These are phyloP conservation scores for Cladophialophora psammophila DNA, from an alignment of 2,329 filamentous ascomycete species.

Conservation along the genomic window DNA sequence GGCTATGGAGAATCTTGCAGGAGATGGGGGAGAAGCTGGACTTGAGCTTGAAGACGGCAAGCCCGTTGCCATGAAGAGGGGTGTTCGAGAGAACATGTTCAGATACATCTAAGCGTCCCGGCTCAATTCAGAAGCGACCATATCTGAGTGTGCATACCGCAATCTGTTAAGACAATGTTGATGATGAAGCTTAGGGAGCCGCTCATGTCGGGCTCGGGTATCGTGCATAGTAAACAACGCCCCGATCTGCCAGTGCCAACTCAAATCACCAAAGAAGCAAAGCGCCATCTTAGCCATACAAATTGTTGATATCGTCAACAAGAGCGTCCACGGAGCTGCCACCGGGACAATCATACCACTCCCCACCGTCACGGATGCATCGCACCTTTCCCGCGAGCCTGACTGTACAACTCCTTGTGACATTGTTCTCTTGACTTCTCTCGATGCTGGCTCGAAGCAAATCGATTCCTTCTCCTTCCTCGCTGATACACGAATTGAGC, in stretches of 20 bases:
- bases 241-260: not conserved
- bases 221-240: slow-evolving; percentile 26
- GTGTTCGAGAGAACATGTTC: slow-evolving; percentile 81
- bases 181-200: not conserved
- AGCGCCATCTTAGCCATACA: slow-evolving; percentile 57
- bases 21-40: slow-evolving; percentile 74
- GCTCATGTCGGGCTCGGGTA: slow-evolving; percentile 24
- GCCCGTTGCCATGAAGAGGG: slow-evolving; percentile 74
- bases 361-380: slow-evolving; percentile 75
- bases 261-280: slow-evolving; percentile 19
- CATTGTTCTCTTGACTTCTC: slow-evolving; percentile 65
- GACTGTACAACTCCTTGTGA: slow-evolving; percentile 78
- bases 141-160: not conserved
- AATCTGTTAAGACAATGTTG: not conserved
- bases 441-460: slow-evolving; percentile 56
- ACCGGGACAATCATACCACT: slow-evolving; percentile 57
- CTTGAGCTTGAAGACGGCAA: slow-evolving; percentile 78
- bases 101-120: slow-evolving; percentile 38
- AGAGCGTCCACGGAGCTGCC: slow-evolving; percentile 65
- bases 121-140: not conserved
- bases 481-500: slow-evolving; percentile 80
- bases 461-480: slow-evolving; percentile 59
- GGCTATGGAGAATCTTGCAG: slow-evolving; percentile 71
- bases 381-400: slow-evolving; percentile 79
- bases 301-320: slow-evolving; percentile 76